Evolutionary conservation across 768 basidiomycete species (phyloP).

Genomic region (Chalciporus pseudorubinellus): DNA sequence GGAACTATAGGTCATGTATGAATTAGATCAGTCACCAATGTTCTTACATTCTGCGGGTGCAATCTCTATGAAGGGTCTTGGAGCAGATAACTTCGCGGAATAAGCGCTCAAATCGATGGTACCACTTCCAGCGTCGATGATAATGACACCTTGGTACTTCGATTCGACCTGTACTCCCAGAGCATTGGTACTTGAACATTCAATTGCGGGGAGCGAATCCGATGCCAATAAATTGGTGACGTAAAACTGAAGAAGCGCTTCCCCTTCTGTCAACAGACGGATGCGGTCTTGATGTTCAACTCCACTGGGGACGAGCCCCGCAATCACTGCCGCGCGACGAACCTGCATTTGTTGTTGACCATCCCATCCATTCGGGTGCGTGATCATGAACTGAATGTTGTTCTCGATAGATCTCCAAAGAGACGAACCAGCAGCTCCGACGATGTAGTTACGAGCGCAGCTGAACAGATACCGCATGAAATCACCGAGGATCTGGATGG

Average conservation of each 20-base stretch:
- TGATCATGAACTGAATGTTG: slow-evolving; percentile 22
- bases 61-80: slow-evolving; percentile 33
- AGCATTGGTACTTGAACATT: neutral
- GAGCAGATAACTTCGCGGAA: slow-evolving; percentile 22
- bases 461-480: slow-evolving; percentile 29
- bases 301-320: slow-evolving; percentile 20
- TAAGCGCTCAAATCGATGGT: slow-evolving; percentile 40
- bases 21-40: neutral
- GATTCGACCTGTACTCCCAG: slow-evolving; percentile 2
- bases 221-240: slow-evolving; percentile 41
- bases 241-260: slow-evolving; percentile 35
- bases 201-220: slow-evolving; percentile 19
- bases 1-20: neutral
- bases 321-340: slow-evolving; percentile 22
- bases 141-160: slow-evolving; percentile 36
- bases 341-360: slow-evolving; percentile 30
- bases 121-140: slow-evolving; percentile 47
- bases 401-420: slow-evolving; percentile 26
- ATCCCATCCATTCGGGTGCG: slow-evolving; percentile 35
- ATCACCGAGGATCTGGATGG: slow-evolving; percentile 22
- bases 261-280: slow-evolving; percentile 27
- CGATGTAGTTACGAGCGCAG: slow-evolving; percentile 23
- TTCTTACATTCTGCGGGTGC: slow-evolving; percentile 30
- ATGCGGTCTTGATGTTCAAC: slow-evolving; percentile 14
- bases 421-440: slow-evolving; percentile 23